Conservation (phyloP, 768 basidiomycete species). For the Hirschioporus abietinus region DNA sequence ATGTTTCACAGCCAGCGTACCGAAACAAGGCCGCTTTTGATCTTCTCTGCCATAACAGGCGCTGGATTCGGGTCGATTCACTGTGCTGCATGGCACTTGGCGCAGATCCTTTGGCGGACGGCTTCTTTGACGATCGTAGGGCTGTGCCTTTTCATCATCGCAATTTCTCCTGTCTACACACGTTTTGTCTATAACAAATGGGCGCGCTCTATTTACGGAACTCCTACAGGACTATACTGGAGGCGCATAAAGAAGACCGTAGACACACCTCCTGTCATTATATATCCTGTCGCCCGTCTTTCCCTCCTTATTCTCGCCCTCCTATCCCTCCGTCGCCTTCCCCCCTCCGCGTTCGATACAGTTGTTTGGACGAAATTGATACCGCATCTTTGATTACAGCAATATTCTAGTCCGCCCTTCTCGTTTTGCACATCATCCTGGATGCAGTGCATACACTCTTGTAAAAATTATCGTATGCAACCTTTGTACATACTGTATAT, state of each 20-base stretch:
- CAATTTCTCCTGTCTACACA: too few species aligned
- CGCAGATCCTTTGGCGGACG: neutral
- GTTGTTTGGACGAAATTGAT: neutral
- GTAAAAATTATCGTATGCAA: too few species aligned
- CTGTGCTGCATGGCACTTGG: neutral
- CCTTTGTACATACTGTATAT: too few species aligned
- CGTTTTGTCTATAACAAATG: too few species aligned
- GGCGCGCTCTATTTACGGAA: too few species aligned
- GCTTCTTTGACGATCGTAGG: neutral
- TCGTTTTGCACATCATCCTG: too few species aligned
- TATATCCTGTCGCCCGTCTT: neutral
- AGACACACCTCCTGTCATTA: neutral
- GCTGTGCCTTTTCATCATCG: too few species aligned
- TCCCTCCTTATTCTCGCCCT: neutral
- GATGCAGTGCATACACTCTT: too few species aligned
- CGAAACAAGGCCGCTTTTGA: neutral
- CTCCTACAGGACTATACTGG: too few species aligned
- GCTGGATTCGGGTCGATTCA: slow-evolving; percentile 3
- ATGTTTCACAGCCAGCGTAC: neutral
- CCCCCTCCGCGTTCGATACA: neutral
- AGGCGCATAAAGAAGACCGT: neutral
- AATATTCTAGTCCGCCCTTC: too few species aligned
- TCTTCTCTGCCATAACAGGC: neutral
- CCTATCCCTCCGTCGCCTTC: neutral
- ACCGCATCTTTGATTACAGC: neutral